Conservation (phyloP, 495 filamentous ascomycete species). For the Aspergillus kassunensis region DNA sequence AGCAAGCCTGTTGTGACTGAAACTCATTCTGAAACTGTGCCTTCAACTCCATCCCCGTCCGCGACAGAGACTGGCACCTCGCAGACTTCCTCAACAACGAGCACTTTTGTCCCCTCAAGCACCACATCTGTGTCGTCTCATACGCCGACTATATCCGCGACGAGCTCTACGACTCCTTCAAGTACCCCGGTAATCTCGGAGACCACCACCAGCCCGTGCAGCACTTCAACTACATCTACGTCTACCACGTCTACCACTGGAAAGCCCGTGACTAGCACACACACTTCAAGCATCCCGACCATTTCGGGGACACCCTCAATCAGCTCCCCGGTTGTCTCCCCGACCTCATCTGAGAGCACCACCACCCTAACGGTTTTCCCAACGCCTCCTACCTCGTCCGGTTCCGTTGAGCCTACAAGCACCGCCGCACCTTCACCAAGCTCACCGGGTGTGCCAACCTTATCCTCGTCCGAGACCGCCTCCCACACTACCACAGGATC, state of each 20-base stretch:
- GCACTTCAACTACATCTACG: neutral
- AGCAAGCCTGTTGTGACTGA: neutral
- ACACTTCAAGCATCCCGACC: conserved; percentile 1
- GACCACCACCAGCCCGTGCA: neutral
- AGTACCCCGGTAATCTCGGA: neutral
- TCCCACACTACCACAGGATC: neutral
- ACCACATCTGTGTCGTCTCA: neutral
- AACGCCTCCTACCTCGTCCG: neutral
- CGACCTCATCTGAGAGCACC: neutral
- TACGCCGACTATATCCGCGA: no score
- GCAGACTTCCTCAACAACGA: neutral
- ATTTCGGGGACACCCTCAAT: conserved; percentile 2
- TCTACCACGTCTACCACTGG: neutral
- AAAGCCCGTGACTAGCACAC: neutral
- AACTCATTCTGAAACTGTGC: neutral
- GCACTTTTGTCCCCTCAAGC: neutral
- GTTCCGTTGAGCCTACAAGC: neutral
- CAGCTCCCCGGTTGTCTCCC: conserved; percentile 1
- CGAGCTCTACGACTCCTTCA: conserved; percentile 1
- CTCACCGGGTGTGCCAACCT: neutral
- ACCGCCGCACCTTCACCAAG: neutral
- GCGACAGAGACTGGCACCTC: no score
- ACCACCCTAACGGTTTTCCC: conserved; percentile 9
- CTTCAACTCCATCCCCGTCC: no score
- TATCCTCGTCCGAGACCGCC: neutral